A percentile compares a stretch with the other conserved stretches of the same genome.
These are phyloP conservation scores for Hypoxylon fragiforme DNA, from an alignment of 495 filamentous ascomycete species.

Conservation along the genomic window DNA sequence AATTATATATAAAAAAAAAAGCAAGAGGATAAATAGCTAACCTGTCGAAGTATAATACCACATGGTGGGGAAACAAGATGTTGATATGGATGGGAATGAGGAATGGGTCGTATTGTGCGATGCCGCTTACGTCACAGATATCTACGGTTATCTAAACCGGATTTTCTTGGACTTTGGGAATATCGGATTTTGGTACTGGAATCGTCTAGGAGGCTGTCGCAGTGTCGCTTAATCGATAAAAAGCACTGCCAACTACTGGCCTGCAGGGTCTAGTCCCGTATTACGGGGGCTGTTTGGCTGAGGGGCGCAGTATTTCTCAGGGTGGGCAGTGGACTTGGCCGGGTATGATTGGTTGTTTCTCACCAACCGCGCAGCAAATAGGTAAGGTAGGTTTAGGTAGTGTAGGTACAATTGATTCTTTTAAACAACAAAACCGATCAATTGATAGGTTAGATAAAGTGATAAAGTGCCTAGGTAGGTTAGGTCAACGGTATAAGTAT, in stretches of 20 bases:
- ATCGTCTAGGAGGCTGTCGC: conserved; percentile 2
- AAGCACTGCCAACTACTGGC: not conserved
- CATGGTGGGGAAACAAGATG: conserved; percentile 28
- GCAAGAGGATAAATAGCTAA: conserved; percentile 29
- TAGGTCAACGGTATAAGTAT: no score
- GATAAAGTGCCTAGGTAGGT: no score
- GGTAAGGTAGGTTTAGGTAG: no score
- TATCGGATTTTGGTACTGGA: not conserved
- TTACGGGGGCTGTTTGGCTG: not conserved
- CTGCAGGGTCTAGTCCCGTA: not conserved
- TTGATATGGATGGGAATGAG: not conserved
- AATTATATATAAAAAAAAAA: not conserved
- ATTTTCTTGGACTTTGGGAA: conserved; percentile 10
- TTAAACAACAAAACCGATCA: no score
- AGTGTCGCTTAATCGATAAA: not conserved
- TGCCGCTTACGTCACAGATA: conserved; percentile 26
- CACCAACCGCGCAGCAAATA: no score
- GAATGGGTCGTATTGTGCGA: conserved; percentile 8
- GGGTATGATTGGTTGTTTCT: not conserved
- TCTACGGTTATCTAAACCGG: conserved; percentile 33
- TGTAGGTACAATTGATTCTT: no score
- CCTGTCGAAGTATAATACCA: conserved; percentile 38
- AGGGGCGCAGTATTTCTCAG: not conserved
- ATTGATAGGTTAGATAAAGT: no score
- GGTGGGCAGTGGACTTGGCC: not conserved